Percentiles rank a stretch among this genome's conserved stretches.
Conservation (phyloP, 495 filamentous ascomycete genomes). For the Hypoxylon intermedium region DNA sequence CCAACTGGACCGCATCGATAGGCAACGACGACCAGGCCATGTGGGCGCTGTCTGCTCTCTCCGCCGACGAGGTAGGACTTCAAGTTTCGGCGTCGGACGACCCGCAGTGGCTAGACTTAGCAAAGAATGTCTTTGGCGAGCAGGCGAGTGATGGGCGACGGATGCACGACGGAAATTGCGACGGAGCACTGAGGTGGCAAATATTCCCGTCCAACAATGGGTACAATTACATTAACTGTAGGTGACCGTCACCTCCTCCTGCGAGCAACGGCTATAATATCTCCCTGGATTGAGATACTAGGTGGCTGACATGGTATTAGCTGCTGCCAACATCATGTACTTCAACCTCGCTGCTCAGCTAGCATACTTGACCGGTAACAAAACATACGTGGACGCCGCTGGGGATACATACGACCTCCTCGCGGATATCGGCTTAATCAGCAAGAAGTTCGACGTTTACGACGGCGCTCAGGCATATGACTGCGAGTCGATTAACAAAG, state of each 20-base stretch:
- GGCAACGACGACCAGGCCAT: slow-evolving; percentile 81
- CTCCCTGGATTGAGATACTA: neutral
- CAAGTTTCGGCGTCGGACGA: slow-evolving; percentile 58
- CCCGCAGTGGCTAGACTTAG: slow-evolving; percentile 71
- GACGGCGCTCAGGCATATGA: slow-evolving; percentile 68
- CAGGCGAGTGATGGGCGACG: slow-evolving; percentile 58
- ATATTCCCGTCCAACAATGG: slow-evolving; percentile 73
- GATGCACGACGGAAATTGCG: slow-evolving; percentile 68
- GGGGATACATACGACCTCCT: slow-evolving; percentile 70
- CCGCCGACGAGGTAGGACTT: slow-evolving; percentile 70
- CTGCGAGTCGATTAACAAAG: slow-evolving; percentile 60
- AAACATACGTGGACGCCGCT: slow-evolving; percentile 73
- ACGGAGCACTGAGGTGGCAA: slow-evolving; percentile 78
- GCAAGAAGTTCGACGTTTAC: slow-evolving; percentile 63
- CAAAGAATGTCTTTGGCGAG: slow-evolving; percentile 74
- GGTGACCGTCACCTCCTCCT: too few relatives aligned
- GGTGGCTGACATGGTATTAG: slow-evolving; percentile 27
- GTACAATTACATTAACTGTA: slow-evolving; percentile 79
- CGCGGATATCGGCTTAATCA: slow-evolving; percentile 62
- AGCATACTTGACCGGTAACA: slow-evolving; percentile 70
- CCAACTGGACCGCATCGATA: slow-evolving; percentile 70
- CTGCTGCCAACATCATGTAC: slow-evolving; percentile 72
- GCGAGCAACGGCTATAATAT: too few relatives aligned
- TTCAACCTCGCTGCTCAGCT: slow-evolving; percentile 76
- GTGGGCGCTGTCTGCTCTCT: slow-evolving; percentile 73